A percentile compares a stretch with the other conserved stretches of the same genome.
These are phyloP conservation scores for Scalesia atractyloides DNA, from an alignment of 129 eudicot species.

Conservation along the genomic window DNA sequence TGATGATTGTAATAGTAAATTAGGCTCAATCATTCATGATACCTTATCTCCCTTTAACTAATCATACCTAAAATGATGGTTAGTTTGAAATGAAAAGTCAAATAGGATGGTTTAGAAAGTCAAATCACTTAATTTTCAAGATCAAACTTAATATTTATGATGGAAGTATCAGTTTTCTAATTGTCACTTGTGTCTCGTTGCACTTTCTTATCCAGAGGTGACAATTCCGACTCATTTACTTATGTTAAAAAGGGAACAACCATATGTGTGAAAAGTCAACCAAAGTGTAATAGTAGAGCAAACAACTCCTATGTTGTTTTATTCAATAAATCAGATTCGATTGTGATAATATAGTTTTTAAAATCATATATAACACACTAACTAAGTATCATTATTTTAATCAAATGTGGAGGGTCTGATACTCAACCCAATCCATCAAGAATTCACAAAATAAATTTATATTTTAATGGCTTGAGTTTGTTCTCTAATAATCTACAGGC, in stretches of 20 bases:
- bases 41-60: slow-evolving; percentile 22
- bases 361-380: not conserved
- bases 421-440: not conserved
- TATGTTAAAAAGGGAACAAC: not conserved
- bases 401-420: not conserved
- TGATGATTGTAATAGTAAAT: slow-evolving; percentile 19
- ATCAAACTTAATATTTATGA: not conserved
- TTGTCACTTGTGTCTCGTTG: slow-evolving; percentile 1
- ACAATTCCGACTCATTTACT: not conserved
- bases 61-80: slow-evolving; percentile 22
- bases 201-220: not conserved
- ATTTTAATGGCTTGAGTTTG: slow-evolving; percentile 2
- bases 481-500: slow-evolving; percentile 43
- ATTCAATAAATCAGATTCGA: not conserved
- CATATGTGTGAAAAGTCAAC: not conserved
- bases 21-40: slow-evolving; percentile 21
- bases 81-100: not conserved
- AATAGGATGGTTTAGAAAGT: not conserved
- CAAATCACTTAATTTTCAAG: not conserved
- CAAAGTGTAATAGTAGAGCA: not conserved
- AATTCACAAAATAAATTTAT: not conserved
- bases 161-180: not conserved
- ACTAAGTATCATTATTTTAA: not conserved
- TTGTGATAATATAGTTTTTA: not conserved
- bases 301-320: not conserved